Base-by-base conservation (phyloP, 2,329 filamentous ascomycete species). In the Tolypocladium album region DNA sequence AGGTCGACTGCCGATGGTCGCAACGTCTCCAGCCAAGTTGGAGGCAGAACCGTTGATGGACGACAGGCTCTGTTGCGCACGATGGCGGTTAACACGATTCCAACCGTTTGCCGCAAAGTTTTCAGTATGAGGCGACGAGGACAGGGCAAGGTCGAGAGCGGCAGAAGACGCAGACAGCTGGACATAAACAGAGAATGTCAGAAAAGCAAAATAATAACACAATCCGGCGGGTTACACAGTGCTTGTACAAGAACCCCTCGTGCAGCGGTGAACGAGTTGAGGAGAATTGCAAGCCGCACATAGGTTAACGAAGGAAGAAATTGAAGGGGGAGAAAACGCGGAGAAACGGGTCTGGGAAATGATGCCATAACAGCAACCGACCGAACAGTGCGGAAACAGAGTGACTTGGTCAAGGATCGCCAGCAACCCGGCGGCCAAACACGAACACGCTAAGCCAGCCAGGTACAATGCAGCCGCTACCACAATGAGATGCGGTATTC, bases 161-260 rank as follows among this genome's bases (percentile, higher is more conserved):
- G 89, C 86, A 66, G 89, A 90, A 63, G 90, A 92, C 59, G 89
- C 85, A 71, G 90, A 92, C 62, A 93, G 79, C 86, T 94, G 77
- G 71, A 75, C 72, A 63, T 61, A 61, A 64, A 58, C 63, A 61
- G 61, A 62, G 45, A 63, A 67, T 61, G 72, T 76, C 69, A 76
- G 71, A 69, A 65, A 64, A 63, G 56, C 40, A 61, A 43, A 22
- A 55, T 22, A 60, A 63, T 63, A 63, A 62, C 60, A 67, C 66
- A 65, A 59, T 61, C 64, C 58, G 61, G 60, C 38, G 55, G 60
- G 58, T 7, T 36, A 36, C 50, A 55, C 50, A 20, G 31, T 4
- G 31, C 50, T n/a, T 22, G n/a, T 22, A 55, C 50, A 55, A 22
- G 31, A 22, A n/a, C 50, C 36, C 15, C 15, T 20, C 31, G 22